Base-by-base conservation (phyloP, 225 moss, liverwort and hornwort genomes). In the Pleurozium schreberi region DNA sequence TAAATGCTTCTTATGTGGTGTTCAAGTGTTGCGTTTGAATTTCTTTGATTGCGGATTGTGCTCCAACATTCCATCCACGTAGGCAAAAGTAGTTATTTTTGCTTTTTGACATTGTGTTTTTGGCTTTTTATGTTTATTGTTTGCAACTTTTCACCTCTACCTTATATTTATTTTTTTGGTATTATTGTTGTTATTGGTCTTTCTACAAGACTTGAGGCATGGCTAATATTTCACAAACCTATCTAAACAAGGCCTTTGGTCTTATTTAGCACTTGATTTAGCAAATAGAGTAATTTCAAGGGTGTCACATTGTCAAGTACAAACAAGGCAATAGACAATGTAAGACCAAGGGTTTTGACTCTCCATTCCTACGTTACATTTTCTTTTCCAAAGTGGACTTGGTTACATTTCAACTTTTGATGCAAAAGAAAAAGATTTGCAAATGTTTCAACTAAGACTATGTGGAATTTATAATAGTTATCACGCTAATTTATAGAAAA, bases 51-150 rank as follows among this genome's bases (percentile, higher is more conserved):
- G 36, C 2, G 0, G 4, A 76, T 76, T 76, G 36, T 76, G 2
- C 14, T 5, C 1, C 1, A 0, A 14, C 34, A 76, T 22, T 52
- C 14, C 12, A 52, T 52, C 22, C 1, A 5, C 2, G 0, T 8
- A 8, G 14, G 5, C 36, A 52, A 52, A 52, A 76, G 14, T 22
- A 5, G 2, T 52, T 52, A 8, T 5, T 52, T 33, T 52, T 75
- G 31, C 31, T 52, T 34, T 75, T 0, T 34, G 4, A 33, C 21
- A 50, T 75, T 33, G 33, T 20, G 1, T 20, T 33, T 33, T 75
- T 12, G 75, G 2, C 52, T 33, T 75, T 5, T 49, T 12, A 5
- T 49, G 6, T 8, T 21, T 34, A 21, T 4, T 3, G 1, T 52
- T 33, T 34, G 75, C 0, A 0, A 34, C 8, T 33, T 34, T 52